Conservation (phyloP, 2,329 filamentous ascomycete genomes). For the Tolypocladium ovalisporum region DNA sequence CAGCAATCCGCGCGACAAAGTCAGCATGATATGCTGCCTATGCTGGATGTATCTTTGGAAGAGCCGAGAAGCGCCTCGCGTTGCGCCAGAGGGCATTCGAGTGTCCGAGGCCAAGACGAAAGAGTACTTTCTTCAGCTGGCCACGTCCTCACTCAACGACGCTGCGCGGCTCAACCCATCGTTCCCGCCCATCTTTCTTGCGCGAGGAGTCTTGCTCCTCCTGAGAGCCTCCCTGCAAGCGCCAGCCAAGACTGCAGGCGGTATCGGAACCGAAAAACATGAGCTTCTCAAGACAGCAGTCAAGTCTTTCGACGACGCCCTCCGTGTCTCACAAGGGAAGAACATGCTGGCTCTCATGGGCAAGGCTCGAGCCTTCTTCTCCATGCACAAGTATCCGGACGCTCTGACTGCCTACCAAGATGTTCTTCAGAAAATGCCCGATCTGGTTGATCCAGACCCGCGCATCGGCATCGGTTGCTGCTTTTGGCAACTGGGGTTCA, state of each 20-base stretch:
- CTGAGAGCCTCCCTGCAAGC: conserved; percentile 77
- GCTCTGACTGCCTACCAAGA: conserved; percentile 80
- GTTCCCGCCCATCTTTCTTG: conserved; percentile 83
- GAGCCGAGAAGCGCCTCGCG: conserved; percentile 64
- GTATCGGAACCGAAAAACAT: conserved; percentile 60
- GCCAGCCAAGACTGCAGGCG: conserved; percentile 56
- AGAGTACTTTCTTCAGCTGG: conserved; percentile 81
- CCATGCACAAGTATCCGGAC: conserved; percentile 75
- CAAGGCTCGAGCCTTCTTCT: conserved; percentile 77
- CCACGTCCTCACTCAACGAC: conserved; percentile 88
- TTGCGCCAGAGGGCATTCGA: conserved; percentile 49
- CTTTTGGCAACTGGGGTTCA: conserved; percentile 92
- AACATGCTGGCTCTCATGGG: conserved; percentile 92
- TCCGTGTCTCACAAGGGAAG: conserved; percentile 69
- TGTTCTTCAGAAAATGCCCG: conserved; percentile 74
- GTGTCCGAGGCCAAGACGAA: conserved; percentile 76
- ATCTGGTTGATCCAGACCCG: conserved; percentile 84
- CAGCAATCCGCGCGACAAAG: conserved; percentile 67
- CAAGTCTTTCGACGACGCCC: conserved; percentile 91
- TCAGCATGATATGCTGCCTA: conserved; percentile 72
- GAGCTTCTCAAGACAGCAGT: conserved; percentile 76
- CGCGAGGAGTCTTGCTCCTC: conserved; percentile 79
- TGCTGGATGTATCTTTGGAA: conserved; percentile 91
- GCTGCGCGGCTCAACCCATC: conserved; percentile 89
- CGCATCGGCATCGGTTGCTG: conserved; percentile 94